Evolutionary conservation across 2,329 filamentous ascomycete species (phyloP).

Genomic region (Amauroascus niger): DNA sequence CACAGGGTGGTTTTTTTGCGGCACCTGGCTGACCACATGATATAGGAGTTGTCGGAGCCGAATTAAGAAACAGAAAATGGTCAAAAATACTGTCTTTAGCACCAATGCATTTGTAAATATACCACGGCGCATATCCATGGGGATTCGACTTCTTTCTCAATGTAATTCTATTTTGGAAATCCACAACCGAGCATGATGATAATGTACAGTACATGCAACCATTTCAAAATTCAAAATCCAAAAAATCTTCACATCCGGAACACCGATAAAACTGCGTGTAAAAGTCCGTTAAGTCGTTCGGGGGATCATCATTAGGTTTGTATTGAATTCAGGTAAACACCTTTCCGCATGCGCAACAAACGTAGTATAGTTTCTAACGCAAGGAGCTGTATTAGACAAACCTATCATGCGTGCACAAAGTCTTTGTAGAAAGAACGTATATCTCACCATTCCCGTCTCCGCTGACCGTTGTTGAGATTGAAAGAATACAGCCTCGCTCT

Average conservation of each 20-base stretch:
- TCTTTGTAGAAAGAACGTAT: not conserved
- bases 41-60: constrained; percentile 71
- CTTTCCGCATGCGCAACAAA: constrained; percentile 87
- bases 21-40: constrained; percentile 14
- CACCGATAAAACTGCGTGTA: constrained; percentile 8
- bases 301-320: not conserved
- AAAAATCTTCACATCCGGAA: constrained; percentile 1
- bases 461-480: constrained; percentile 95
- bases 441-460: constrained; percentile 91
- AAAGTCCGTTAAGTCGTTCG: not conserved
- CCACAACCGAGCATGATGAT: not conserved
- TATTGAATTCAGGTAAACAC: constrained; percentile 50
- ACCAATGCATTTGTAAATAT: constrained; percentile 62
- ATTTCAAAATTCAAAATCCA: not conserved
- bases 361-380: constrained; percentile 77
- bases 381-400: constrained; percentile 16
- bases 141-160: constrained; percentile 2
- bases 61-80: constrained; percentile 89
- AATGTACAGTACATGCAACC: not conserved
- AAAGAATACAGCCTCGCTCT: constrained; percentile 93
- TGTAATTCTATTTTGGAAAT: constrained; percentile 3
- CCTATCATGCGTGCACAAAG: not conserved
- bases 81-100: constrained; percentile 96
- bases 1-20: constrained; percentile 15
- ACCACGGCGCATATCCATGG: constrained; percentile 8